Conservation (phyloP, 192 early-diverging fungal genomes). For the Phlyctochytrium planicorne region DNA sequence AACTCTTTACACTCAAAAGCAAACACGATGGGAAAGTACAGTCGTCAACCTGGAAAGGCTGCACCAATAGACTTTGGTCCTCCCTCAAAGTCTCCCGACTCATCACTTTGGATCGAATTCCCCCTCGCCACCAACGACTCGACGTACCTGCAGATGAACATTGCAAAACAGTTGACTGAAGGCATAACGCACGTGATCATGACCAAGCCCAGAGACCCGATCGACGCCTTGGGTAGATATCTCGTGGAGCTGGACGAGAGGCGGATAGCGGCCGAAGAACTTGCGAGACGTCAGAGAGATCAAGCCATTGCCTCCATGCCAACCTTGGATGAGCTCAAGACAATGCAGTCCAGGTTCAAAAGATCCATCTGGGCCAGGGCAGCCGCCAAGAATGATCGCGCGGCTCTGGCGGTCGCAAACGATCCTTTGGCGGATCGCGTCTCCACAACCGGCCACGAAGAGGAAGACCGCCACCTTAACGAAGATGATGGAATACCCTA, state of each 20-base stretch:
- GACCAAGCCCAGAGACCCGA: not conserved
- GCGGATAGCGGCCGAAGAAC: not conserved
- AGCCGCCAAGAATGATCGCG: not conserved
- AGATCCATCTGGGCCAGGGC: not conserved
- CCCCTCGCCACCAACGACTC: conserved; percentile 8
- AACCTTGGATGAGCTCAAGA: not conserved
- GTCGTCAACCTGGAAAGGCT: not conserved
- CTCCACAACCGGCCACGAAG: too few relatives aligned
- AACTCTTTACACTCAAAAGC: too few relatives aligned
- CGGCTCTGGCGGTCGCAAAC: not conserved
- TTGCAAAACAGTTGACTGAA: not conserved
- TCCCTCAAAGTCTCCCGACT: not conserved
- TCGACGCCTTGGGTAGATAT: not conserved
- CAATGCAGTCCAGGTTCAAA: conserved; percentile 5
- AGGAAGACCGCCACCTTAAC: not conserved
- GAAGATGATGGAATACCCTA: not conserved
- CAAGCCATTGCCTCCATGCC: not conserved
- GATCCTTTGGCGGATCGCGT: too few relatives aligned
- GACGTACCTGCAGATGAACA: not conserved
- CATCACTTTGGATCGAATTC: conserved; percentile 5
- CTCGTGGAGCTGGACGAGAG: not conserved
- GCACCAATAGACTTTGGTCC: not conserved
- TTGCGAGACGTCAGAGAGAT: not conserved
- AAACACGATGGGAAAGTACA: not conserved
- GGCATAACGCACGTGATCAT: conserved; percentile 2